phyloP scores from a whole-genome alignment of 306 rosid genomes.

The Ceratonia siliqua region DNA sequence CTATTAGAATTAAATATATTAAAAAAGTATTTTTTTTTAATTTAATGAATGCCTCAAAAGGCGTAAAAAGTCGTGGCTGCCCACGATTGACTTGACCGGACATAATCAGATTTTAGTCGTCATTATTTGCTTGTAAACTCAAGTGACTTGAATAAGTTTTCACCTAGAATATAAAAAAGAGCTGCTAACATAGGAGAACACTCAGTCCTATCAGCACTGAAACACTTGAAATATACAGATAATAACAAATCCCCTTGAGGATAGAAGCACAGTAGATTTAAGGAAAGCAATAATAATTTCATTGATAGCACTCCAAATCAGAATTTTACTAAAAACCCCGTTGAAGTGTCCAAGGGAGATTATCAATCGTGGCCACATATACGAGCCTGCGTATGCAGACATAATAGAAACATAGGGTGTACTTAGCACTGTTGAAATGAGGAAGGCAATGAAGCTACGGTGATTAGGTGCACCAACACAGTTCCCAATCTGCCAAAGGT shows the following conservation, averaged over 20 bases:
- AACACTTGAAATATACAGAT: slow-evolving; percentile 74
- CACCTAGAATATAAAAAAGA: slow-evolving; percentile 72
- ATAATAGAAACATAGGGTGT: slow-evolving; percentile 65
- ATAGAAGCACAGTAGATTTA: slow-evolving; percentile 60
- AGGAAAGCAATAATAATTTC: slow-evolving; percentile 52
- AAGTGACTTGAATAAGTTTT: slow-evolving; percentile 68
- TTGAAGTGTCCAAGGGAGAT: slow-evolving; percentile 29
- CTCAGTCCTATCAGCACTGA: slow-evolving; percentile 72
- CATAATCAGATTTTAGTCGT: no score
- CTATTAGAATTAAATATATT: no score
- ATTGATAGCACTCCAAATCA: slow-evolving; percentile 38
- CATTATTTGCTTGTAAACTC: slow-evolving; percentile 47
- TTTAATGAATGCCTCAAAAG: no score
- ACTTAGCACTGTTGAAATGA: slow-evolving; percentile 75
- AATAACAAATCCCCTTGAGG: slow-evolving; percentile 81
- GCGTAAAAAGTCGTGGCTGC: no score
- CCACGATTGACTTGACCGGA: no score
- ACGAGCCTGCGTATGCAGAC: slow-evolving; percentile 55
- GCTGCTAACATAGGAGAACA: slow-evolving; percentile 94
- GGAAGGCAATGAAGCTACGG: slow-evolving; percentile 76
- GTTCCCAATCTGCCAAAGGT: slow-evolving; percentile 86
- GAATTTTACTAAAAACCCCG: slow-evolving; percentile 17
- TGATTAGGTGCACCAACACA: slow-evolving; percentile 97
- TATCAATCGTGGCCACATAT: slow-evolving; percentile 61
- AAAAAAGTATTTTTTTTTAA: no score